phyloP scores from a whole-genome alignment of 2,329 filamentous ascomycete species.

The Cladosporium sp. region DNA sequence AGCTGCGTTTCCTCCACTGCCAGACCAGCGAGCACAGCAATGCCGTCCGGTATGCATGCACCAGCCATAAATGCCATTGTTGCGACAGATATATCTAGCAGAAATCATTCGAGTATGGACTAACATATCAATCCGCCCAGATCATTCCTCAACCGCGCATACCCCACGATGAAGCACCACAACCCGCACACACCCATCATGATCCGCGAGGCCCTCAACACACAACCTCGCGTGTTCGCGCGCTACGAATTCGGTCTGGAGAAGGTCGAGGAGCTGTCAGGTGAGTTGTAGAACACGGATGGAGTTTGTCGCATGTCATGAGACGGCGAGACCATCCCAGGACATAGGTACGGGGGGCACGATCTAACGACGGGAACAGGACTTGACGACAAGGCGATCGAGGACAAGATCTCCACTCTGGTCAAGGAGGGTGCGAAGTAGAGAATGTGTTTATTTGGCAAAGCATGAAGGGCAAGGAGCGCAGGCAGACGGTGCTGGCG shows the following conservation, averaged over 20 bases:
- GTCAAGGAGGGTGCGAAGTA: slow-evolving; percentile 46
- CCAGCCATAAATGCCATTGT: background rate
- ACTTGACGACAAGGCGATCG: slow-evolving; percentile 66
- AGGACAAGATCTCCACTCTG: slow-evolving; percentile 61
- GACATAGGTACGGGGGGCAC: background rate
- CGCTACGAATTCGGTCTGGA: slow-evolving; percentile 77
- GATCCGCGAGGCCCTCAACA: slow-evolving; percentile 84
- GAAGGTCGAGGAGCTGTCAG: slow-evolving; percentile 59
- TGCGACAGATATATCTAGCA: background rate
- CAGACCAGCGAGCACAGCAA: slow-evolving; percentile 89
- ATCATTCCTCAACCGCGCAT: slow-evolving; percentile 83
- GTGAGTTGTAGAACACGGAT: slow-evolving; percentile 33
- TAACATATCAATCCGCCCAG: slow-evolving; percentile 42
- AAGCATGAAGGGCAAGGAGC: background rate
- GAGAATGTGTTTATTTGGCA: background rate
- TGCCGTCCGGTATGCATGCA: slow-evolving; percentile 66
- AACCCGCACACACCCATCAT: slow-evolving; percentile 93
- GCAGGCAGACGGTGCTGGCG: background rate
- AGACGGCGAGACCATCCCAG: background rate
- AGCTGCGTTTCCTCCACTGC: slow-evolving; percentile 96
- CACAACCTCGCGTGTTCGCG: slow-evolving; percentile 80
- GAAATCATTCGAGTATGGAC: background rate
- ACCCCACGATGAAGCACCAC: slow-evolving; percentile 99
- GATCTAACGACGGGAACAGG: slow-evolving; percentile 38
- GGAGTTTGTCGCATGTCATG: background rate